These are phyloP conservation scores for Epichloe gansuensis DNA, from an alignment of 2,329 filamentous ascomycete species.

Conservation along the genomic window DNA sequence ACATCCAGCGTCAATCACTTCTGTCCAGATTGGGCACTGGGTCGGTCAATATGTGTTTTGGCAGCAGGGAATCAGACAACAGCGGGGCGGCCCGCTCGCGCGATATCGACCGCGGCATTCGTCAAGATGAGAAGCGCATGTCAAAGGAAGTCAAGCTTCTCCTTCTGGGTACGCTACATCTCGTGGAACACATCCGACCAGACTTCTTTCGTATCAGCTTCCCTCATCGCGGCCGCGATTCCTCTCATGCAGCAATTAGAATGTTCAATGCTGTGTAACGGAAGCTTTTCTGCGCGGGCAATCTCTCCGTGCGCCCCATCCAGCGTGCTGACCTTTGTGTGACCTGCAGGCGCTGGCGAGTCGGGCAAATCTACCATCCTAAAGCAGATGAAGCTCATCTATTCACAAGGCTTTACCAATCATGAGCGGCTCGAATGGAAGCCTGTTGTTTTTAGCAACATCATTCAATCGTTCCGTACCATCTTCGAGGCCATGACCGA, in stretches of 20 bases:
- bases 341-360: slow-evolving; percentile 74
- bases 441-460: slow-evolving; percentile 89
- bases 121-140: slow-evolving; percentile 78
- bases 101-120: slow-evolving; percentile 78
- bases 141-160: slow-evolving; percentile 86
- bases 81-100: slow-evolving; percentile 41
- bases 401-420: slow-evolving; percentile 81
- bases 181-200: not conserved
- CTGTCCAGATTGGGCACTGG: not conserved
- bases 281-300: not conserved
- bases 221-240: not conserved
- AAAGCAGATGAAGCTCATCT: slow-evolving; percentile 98
- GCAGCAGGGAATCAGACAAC: slow-evolving; percentile 37
- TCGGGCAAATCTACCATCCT: slow-evolving; percentile 83
- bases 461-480: slow-evolving; percentile 83
- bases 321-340: slow-evolving; percentile 2
- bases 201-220: not conserved
- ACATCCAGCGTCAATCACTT: not conserved
- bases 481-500: slow-evolving; percentile 87
- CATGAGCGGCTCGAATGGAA: slow-evolving; percentile 88
- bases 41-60: slow-evolving; percentile 47
- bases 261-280: slow-evolving; percentile 1
- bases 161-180: slow-evolving; percentile 56
- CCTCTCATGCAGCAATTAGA: not conserved
- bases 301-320: not conserved